Base-by-base conservation (phyloP, 768 basidiomycete species). In the Podaxis carcinomalis region DNA sequence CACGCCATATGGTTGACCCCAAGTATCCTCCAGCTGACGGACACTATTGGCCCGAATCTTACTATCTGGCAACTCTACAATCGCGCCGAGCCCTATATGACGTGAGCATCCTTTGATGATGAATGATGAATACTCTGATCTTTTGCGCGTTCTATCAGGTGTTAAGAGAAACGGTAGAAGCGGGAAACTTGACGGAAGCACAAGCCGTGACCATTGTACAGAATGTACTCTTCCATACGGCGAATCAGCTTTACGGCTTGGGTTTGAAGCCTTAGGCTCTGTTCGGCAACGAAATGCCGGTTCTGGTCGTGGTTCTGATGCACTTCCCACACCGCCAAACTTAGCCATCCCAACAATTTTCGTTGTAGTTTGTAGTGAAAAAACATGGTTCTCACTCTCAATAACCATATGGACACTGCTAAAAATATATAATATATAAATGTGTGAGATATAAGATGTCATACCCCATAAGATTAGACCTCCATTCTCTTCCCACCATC, bases 1-100 rank as follows among this genome's bases (percentile, higher is more conserved):
- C 23, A 25, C 5, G 21, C 27, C 23, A 4, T 49, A 7, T 19
- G 40, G 4, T 27, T 49, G 19, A 49, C 1, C 21, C 28, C 14
- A 10, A 4, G 32, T 35, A 32, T 32, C 11, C 37, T 23, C 19
- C 62, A 82, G 83, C 83, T 50, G 87, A 91, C 66, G 85, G 82
- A 7, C 84, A 85, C 66, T 84, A 86, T 82, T 91, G 88, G 84
- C 91, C 90, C 2, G 91, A 92, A 68, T 80, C 83, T 0, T 93
- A 82, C 66, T 91, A 90, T 68, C 76, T 92, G 11, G 88, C 83
- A 2, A 80, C 77, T 5, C 49, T 80, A 1, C 91, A 92, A 73
- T 83, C 87, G 2, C 80, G 91, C 25, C 69, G 83, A 42, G 84
- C 79, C 0, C 72, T 93, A 35, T 88, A 76, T 62, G 77, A 83